Conservation (phyloP, 1,284 basidiomycete genomes). For the Papiliotrema flavescens region DNA sequence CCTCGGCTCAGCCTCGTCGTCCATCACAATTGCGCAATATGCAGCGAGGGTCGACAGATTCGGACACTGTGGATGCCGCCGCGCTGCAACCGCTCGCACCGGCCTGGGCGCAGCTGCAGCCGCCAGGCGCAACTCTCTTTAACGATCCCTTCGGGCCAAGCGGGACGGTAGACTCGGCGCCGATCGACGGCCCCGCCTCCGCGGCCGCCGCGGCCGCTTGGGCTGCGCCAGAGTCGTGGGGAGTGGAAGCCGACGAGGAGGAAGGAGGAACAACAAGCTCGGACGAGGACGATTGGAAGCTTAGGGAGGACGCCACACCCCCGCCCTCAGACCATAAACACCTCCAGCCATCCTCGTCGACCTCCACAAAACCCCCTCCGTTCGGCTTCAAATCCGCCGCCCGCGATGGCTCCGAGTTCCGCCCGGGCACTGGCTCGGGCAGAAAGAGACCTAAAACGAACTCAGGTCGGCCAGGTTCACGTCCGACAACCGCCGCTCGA, state of each 20-base stretch:
- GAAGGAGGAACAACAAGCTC: slow-evolving; percentile 22
- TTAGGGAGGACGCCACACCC: slow-evolving; percentile 14
- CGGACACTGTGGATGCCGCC: slow-evolving; percentile 12
- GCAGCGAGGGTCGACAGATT: slow-evolving; percentile 36
- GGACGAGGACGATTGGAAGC: slow-evolving; percentile 41
- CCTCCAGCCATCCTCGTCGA: neutral
- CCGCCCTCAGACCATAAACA: neutral
- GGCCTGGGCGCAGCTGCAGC: slow-evolving; percentile 23
- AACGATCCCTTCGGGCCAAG: slow-evolving; percentile 38
- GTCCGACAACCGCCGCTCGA: slow-evolving; percentile 24
- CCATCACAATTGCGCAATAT: slow-evolving; percentile 47
- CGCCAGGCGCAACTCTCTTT: slow-evolving; percentile 27
- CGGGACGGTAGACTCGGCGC: neutral
- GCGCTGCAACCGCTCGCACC: slow-evolving; percentile 30
- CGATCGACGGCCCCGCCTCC: neutral
- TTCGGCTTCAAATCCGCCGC: slow-evolving; percentile 33
- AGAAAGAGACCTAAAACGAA: slow-evolving; percentile 15
- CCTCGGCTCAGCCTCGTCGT: slow-evolving; percentile 36
- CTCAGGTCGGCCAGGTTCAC: slow-evolving; percentile 16
- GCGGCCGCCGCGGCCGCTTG: slow-evolving; percentile 33
- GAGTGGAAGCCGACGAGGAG: slow-evolving; percentile 52
- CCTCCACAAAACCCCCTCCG: slow-evolving; percentile 23
- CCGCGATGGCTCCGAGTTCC: slow-evolving; percentile 4
- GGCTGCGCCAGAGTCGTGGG: slow-evolving; percentile 56
- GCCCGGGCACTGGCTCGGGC: slow-evolving; percentile 20